phyloP scores from a whole-genome alignment of 2,329 filamentous ascomycete genomes.

The Stemphylium vesicarium region DNA sequence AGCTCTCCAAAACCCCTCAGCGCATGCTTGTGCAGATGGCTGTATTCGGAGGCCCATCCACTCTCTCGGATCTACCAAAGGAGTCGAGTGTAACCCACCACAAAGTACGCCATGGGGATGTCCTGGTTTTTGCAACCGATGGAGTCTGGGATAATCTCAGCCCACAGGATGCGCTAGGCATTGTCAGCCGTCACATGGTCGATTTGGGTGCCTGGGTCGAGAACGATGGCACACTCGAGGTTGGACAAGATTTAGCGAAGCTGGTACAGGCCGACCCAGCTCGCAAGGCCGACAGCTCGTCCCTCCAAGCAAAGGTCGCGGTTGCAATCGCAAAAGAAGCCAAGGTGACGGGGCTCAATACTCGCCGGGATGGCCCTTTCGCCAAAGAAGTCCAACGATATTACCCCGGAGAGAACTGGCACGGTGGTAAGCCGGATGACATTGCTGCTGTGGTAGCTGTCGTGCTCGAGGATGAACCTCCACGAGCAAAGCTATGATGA shows the following conservation, averaged over 20 bases:
- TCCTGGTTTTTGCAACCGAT: conserved; percentile 92
- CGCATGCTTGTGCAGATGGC: conserved; percentile 79
- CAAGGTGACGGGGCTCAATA: conserved; percentile 82
- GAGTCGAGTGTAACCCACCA: conserved; percentile 83
- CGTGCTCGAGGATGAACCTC: conserved; percentile 36
- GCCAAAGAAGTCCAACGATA: conserved; percentile 90
- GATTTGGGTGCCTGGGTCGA: conserved; percentile 75
- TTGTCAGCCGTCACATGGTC: conserved; percentile 79
- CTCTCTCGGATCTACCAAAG: conserved; percentile 80
- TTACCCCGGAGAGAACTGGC: conserved; percentile 85
- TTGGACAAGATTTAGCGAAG: conserved; percentile 64
- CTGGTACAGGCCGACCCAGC: conserved; percentile 60
- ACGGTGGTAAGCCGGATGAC: conserved; percentile 93
- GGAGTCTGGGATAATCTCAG: conserved; percentile 96
- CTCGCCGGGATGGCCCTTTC: conserved; percentile 86
- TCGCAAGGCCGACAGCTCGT: conserved; percentile 53
- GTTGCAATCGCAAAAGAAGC: conserved; percentile 80
- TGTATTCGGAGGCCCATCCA: conserved; percentile 73
- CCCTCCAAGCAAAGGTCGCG: conserved; percentile 79
- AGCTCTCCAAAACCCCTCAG: conserved; percentile 86
- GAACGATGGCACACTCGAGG: conserved; percentile 54
- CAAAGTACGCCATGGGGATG: conserved; percentile 83
- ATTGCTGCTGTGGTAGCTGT: conserved; percentile 82
- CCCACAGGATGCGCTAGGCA: conserved; percentile 83
- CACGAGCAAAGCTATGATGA: conserved; percentile 21